phyloP scores from a whole-genome alignment of 1,284 basidiomycete species.

The Sparassis latifolia region DNA sequence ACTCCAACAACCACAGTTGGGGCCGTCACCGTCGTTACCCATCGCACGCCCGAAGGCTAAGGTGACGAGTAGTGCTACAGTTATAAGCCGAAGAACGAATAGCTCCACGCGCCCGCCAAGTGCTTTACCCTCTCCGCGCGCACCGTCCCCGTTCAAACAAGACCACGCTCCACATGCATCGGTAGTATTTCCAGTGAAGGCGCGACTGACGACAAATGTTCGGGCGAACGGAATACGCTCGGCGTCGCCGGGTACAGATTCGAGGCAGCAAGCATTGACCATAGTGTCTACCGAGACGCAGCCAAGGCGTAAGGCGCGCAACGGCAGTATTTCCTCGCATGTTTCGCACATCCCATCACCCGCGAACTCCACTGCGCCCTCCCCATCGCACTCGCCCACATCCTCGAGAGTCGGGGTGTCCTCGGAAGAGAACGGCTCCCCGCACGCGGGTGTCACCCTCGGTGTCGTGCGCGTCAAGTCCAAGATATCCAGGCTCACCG shows the following conservation, averaged over 20 bases:
- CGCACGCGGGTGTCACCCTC: conserved; percentile 8
- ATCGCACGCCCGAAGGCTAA: conserved; percentile 50
- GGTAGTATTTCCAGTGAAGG: conserved; percentile 41
- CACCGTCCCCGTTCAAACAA: conserved; percentile 38
- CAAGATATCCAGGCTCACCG: conserved; percentile 21
- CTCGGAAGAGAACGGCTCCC: conserved; percentile 17
- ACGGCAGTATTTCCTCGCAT: conserved; percentile 25
- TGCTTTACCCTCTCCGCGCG: conserved; percentile 23
- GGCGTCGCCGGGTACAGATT: conserved; percentile 20
- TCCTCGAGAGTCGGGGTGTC: conserved; percentile 9
- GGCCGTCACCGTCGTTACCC: conserved; percentile 19
- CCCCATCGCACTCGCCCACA: conserved; percentile 14
- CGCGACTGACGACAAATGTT: conserved; percentile 36
- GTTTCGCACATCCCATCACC: conserved; percentile 11
- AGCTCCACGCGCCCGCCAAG: conserved; percentile 7
- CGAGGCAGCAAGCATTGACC: conserved; percentile 21
- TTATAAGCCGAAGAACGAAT: conserved; percentile 23
- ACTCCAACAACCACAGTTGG: conserved; percentile 27
- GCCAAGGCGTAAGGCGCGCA: conserved; percentile 11
- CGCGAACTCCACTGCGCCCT: conserved; percentile 11
- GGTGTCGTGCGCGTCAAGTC: conserved; percentile 22
- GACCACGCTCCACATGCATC: conserved; percentile 18
- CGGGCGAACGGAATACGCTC: conserved; percentile 23
- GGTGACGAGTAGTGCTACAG: conserved; percentile 48
- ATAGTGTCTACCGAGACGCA: conserved; percentile 11